Percentiles rank a stretch among this genome's conserved stretches.
These are phyloP conservation scores for Nicotiana rustica DNA, from an alignment of 305 asterid genomes.

Conservation along the genomic window DNA sequence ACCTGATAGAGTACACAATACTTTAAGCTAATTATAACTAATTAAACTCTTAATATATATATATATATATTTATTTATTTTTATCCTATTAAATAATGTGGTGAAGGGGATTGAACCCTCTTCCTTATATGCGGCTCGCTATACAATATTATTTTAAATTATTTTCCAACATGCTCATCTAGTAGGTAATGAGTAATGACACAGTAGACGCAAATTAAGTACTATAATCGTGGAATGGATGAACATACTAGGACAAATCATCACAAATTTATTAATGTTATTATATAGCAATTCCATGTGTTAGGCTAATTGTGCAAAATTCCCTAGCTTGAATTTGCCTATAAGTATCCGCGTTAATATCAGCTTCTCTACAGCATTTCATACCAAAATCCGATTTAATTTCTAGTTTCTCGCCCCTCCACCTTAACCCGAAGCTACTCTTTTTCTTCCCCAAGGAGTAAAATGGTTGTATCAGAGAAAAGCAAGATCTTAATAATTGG, in stretches of 20 bases:
- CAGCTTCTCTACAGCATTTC: neutral
- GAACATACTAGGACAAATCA: too few relatives aligned
- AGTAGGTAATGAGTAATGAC: neutral
- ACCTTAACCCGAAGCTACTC: neutral
- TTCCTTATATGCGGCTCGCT: too few relatives aligned
- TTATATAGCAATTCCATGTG: neutral
- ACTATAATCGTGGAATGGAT: neutral
- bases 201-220: neutral
- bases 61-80: too few relatives aligned
- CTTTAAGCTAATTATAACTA: too few relatives aligned
- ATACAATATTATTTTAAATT: neutral
- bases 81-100: too few relatives aligned
- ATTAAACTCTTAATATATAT: too few relatives aligned
- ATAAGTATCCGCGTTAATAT: neutral
- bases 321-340: neutral
- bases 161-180: neutral
- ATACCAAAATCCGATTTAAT: too few relatives aligned
- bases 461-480: constrained; percentile 35
- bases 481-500: constrained; percentile 48
- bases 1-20: too few relatives aligned
- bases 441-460: neutral
- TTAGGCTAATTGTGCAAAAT: neutral
- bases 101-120: too few relatives aligned
- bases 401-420: neutral
- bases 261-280: neutral